A percentile compares a stretch with the other conserved stretches of the same genome.
phyloP scores from a whole-genome alignment of 352 stramenopile species.

The Globisporangium ultimum region DNA sequence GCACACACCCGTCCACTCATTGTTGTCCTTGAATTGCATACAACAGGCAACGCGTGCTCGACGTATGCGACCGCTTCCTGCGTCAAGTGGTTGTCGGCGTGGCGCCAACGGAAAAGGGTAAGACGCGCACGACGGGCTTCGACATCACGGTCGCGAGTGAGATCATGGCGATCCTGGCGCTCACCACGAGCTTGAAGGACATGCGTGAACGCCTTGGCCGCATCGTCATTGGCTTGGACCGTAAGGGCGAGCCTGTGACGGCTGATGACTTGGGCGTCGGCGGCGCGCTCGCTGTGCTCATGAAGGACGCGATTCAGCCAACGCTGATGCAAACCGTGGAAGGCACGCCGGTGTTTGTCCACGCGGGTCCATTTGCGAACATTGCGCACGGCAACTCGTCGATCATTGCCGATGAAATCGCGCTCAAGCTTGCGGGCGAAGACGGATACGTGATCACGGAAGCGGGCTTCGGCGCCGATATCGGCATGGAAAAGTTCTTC shows the following conservation, averaged over 20 bases:
- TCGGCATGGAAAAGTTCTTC: slow-evolving; percentile 98
- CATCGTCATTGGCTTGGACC: slow-evolving; percentile 93
- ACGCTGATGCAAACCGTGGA: slow-evolving; percentile 99
- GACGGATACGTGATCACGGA: slow-evolving; percentile 98
- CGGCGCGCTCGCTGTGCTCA: slow-evolving; percentile 95
- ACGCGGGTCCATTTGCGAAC: slow-evolving; percentile 98
- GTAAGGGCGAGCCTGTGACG: slow-evolving; percentile 87
- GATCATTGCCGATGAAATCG: slow-evolving; percentile 97
- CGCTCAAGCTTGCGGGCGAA: slow-evolving; percentile 91
- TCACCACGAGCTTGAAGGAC: slow-evolving; percentile 93
- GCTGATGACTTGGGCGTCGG: slow-evolving; percentile 96
- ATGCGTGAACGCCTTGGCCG: slow-evolving; percentile 91
- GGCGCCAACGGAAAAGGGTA: slow-evolving; percentile 89
- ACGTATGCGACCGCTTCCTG: slow-evolving; percentile 97
- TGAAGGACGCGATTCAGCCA: slow-evolving; percentile 97
- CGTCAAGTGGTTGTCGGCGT: slow-evolving; percentile 89
- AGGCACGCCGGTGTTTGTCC: slow-evolving; percentile 95
- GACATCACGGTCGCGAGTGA: slow-evolving; percentile 95
- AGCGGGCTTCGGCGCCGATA: slow-evolving; percentile 97
- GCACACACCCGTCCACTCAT: too few relatives aligned
- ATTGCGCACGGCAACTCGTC: slow-evolving; percentile 97
- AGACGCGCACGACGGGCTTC: slow-evolving; percentile 66
- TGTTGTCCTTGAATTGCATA: too few relatives aligned
- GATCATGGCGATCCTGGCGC: slow-evolving; percentile 98
- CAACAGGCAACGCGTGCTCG: slow-evolving; percentile 91